Evolutionary conservation across 2,329 filamentous ascomycete genomes (phyloP).

Genomic region (Claviceps sp.): DNA sequence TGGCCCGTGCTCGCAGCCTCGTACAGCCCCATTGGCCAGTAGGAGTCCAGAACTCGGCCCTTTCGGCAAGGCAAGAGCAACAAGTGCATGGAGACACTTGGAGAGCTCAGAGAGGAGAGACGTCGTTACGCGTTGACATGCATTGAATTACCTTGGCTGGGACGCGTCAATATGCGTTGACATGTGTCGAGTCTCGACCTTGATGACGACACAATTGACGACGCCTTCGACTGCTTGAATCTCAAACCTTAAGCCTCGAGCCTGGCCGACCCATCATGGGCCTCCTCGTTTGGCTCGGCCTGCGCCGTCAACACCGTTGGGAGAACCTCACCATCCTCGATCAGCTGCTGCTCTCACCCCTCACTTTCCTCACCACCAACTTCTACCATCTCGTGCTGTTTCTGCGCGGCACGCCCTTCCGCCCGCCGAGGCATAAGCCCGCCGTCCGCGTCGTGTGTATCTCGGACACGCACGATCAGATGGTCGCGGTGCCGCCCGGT

Average conservation of each 20-base stretch:
- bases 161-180: too few relatives aligned
- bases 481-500: slow-evolving; percentile 51
- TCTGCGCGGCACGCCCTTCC: slow-evolving; percentile 54
- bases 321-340: slow-evolving; percentile 42
- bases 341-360: slow-evolving; percentile 53
- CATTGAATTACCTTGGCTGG: too few relatives aligned
- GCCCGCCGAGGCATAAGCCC: slow-evolving; percentile 37
- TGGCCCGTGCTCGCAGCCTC: background rate
- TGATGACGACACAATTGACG: too few relatives aligned
- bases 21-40: too few relatives aligned
- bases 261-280: slow-evolving; percentile 23
- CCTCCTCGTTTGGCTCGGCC: slow-evolving; percentile 30
- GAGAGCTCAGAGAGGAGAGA: too few relatives aligned
- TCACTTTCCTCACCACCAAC: slow-evolving; percentile 47
- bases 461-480: slow-evolving; percentile 71
- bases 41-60: too few relatives aligned
- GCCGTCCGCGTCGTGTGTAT: slow-evolving; percentile 72
- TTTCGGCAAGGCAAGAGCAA: too few relatives aligned
- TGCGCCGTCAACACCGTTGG: slow-evolving; percentile 35
- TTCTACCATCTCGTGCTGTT: slow-evolving; percentile 52
- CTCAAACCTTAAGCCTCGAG: background rate
- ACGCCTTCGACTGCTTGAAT: background rate
- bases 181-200: too few relatives aligned
- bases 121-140: too few relatives aligned
- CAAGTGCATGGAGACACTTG: too few relatives aligned